Evolutionary conservation across 1,139 yeast species (phyloP).

Genomic region (Kluyveromyces sp.): DNA sequence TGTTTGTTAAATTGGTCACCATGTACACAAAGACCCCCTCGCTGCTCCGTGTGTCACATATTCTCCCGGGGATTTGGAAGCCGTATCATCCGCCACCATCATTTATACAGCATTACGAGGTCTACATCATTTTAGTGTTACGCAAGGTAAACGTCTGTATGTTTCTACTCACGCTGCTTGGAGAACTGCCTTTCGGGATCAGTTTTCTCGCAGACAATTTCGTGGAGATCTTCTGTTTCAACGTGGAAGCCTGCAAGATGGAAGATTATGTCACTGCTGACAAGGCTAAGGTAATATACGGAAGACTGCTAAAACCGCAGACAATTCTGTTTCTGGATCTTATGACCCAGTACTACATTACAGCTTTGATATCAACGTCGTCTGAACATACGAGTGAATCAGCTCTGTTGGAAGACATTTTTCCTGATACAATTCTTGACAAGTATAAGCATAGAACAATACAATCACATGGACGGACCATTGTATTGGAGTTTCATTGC

Average conservation of each 20-base stretch:
- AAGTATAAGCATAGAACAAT: not conserved
- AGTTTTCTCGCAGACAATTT: conserved; percentile 78
- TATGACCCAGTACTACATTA: conserved; percentile 90
- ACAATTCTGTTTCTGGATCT: conserved; percentile 74
- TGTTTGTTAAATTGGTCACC: conserved; percentile 66
- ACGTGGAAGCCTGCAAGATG: conserved; percentile 15
- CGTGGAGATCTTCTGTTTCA: conserved; percentile 75
- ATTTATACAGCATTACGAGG: conserved; percentile 53
- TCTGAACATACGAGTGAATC: conserved; percentile 32
- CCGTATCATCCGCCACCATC: conserved; percentile 53
- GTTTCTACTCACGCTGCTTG: conserved; percentile 75
- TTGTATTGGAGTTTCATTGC: conserved; percentile 26
- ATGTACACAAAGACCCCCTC: conserved; percentile 62
- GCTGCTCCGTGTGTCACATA: conserved; percentile 41
- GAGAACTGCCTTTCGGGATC: conserved; percentile 81
- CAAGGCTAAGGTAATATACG: conserved; percentile 8
- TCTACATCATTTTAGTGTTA: conserved; percentile 53
- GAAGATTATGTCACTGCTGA: conserved; percentile 2
- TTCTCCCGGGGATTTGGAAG: conserved; percentile 63
- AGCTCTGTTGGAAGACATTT: conserved; percentile 68
- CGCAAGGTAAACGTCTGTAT: conserved; percentile 85
- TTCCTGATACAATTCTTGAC: conserved; percentile 60
- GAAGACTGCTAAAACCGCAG: conserved; percentile 67
- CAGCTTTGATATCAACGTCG: conserved; percentile 44
- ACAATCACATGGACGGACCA: not conserved